phyloP scores from a whole-genome alignment of 75 land plant species.

The Sequoia sempervirens region DNA sequence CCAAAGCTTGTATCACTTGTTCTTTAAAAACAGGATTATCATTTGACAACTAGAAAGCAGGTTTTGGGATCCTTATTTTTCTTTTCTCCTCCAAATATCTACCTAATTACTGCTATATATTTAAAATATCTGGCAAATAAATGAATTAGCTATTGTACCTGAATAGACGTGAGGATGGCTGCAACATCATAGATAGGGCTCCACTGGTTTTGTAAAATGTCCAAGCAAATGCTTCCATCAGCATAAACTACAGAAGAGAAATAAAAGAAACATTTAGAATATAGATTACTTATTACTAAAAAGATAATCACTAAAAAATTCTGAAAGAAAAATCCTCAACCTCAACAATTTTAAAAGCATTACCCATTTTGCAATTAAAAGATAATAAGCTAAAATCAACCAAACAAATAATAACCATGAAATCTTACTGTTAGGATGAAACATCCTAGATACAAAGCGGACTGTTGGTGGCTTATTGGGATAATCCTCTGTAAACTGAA shows the following conservation, averaged over 20 bases:
- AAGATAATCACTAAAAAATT: too few relatives aligned
- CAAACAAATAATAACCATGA: not conserved
- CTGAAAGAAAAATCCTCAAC: not conserved
- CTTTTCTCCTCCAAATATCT: not conserved
- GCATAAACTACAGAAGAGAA: conserved; percentile 53
- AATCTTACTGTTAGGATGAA: conserved; percentile 65
- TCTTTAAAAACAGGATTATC: not conserved
- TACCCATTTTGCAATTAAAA: not conserved
- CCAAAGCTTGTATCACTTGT: not conserved
- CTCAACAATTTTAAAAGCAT: not conserved
- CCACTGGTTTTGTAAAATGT: conserved; percentile 86
- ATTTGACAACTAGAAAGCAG: not conserved
- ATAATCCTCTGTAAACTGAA: conserved; percentile 92
- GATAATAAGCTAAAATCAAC: not conserved
- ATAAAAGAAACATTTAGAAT: not conserved
- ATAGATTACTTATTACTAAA: not conserved
- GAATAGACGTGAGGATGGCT: conserved; percentile 78
- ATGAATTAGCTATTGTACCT: conserved; percentile 27
- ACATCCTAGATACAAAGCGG: conserved; percentile 88
- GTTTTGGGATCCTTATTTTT: not conserved
- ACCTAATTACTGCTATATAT: not conserved
- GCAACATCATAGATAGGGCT: conserved; percentile 89
- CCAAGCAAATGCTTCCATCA: conserved; percentile 81
- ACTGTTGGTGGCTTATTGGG: conserved; percentile 96
- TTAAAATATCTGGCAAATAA: not conserved